These are phyloP conservation scores for Termitomyces titanicus DNA, from an alignment of 768 basidiomycete genomes.

Conservation along the genomic window DNA sequence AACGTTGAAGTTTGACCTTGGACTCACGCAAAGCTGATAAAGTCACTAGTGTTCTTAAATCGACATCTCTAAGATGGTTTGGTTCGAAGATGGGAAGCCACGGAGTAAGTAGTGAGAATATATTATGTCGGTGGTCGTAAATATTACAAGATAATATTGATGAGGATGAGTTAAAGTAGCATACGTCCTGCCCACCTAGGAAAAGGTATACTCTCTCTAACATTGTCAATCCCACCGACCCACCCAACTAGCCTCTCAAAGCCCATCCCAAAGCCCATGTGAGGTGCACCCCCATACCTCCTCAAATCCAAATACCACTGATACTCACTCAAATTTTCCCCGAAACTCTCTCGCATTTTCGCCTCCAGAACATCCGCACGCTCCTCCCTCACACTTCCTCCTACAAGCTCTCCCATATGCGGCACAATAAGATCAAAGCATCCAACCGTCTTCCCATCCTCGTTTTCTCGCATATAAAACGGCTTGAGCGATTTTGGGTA, in stretches of 20 bases:
- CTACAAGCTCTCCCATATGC: slow-evolving; percentile 81
- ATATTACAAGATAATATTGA: too few species aligned
- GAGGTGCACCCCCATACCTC: slow-evolving; percentile 81
- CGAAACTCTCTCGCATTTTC: slow-evolving; percentile 43
- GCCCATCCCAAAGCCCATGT: slow-evolving; percentile 95
- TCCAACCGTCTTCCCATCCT: slow-evolving; percentile 59
- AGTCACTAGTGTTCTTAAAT: too few species aligned
- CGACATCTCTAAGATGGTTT: too few species aligned
- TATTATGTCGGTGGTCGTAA: too few species aligned
- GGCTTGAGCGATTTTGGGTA: slow-evolving; percentile 85
- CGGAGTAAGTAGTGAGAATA: too few species aligned
- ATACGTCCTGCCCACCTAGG: slow-evolving; percentile 86
- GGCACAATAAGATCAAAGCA: slow-evolving; percentile 97
- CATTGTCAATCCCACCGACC: slow-evolving; percentile 83
- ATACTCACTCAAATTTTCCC: slow-evolving; percentile 39
- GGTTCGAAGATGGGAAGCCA: too few species aligned
- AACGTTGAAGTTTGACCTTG: too few species aligned
- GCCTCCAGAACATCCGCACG: slow-evolving; percentile 46
- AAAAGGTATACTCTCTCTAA: slow-evolving; percentile 91
- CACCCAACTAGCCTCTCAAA: slow-evolving; percentile 89
- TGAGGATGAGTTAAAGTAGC: slow-evolving; percentile 45
- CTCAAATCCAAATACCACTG: slow-evolving; percentile 84
- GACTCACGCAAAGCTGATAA: too few species aligned
- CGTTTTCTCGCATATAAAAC: slow-evolving; percentile 90
- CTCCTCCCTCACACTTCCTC: slow-evolving; percentile 89